Evolutionary conservation across 192 early-diverging fungal species (phyloP).

Genomic region (Paraglomus occultum): DNA sequence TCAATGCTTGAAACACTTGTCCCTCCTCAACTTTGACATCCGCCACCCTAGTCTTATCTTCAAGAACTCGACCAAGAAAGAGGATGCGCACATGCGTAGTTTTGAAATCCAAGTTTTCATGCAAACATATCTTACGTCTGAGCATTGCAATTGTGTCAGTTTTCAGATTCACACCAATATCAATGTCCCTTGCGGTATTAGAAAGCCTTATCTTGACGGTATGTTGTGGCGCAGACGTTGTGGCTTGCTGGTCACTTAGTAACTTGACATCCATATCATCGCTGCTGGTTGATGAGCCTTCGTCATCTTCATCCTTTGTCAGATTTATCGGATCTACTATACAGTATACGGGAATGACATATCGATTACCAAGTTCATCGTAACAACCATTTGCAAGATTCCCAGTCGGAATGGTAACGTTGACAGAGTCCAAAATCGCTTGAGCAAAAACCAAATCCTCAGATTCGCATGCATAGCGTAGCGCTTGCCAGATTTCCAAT

Average conservation of each 20-base stretch:
- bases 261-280: constrained; percentile 16
- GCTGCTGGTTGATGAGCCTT: background rate
- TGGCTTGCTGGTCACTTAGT: background rate
- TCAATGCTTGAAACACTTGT: constrained; percentile 28
- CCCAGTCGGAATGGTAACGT: constrained; percentile 69
- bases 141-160: constrained; percentile 37
- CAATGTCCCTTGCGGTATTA: constrained; percentile 22
- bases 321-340: constrained; percentile 59
- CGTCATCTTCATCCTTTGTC: constrained; percentile 13
- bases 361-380: constrained; percentile 72
- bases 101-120: constrained; percentile 20
- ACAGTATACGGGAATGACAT: constrained; percentile 68
- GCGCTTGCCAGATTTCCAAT: constrained; percentile 75
- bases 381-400: constrained; percentile 72
- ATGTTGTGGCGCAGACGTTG: background rate
- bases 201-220: constrained; percentile 39
- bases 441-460: constrained; percentile 50
- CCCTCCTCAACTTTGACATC: constrained; percentile 9
- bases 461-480: constrained; percentile 58
- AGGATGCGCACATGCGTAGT: constrained; percentile 42
- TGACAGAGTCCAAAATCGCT: constrained; percentile 65
- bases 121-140: constrained; percentile 29
- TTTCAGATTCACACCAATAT: constrained; percentile 29
- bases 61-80: constrained; percentile 48
- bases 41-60: constrained; percentile 24